Percentiles rank a stretch among this genome's conserved stretches.
Evolutionary conservation across 345 rosid genomes (phyloP).

Genomic region (Jatropha curcas): DNA sequence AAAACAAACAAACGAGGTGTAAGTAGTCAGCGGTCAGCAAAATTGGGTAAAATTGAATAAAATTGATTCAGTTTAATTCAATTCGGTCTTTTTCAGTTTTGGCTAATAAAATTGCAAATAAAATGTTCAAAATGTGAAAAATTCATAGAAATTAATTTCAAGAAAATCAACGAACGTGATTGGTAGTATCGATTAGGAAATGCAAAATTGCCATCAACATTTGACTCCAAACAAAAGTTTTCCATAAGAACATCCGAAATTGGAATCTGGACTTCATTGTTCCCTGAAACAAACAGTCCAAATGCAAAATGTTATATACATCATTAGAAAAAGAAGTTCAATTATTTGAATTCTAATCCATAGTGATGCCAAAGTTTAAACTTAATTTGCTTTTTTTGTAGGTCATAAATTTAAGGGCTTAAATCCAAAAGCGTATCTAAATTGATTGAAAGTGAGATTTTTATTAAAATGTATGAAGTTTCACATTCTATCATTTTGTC

Average conservation of each 20-base stretch:
- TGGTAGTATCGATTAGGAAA: constrained; percentile 33
- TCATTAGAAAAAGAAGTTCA: background rate
- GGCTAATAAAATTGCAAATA: too few species aligned
- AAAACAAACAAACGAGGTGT: background rate
- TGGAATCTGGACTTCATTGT: constrained; percentile 40
- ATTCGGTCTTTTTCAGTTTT: too few species aligned
- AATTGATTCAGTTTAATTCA: too few species aligned
- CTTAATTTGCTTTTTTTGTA: too few species aligned
- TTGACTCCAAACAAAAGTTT: constrained; percentile 33
- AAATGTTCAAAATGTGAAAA: too few species aligned
- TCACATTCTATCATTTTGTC: too few species aligned
- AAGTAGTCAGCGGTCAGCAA: background rate
- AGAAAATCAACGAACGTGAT: constrained; percentile 34
- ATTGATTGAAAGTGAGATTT: too few species aligned
- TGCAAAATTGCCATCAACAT: constrained; percentile 20
- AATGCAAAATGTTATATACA: background rate
- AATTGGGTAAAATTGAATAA: background rate
- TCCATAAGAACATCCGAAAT: constrained; percentile 19
- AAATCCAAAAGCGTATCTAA: too few species aligned
- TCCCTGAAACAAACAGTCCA: constrained; percentile 31
- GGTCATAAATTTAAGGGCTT: too few species aligned
- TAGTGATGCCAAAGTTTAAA: too few species aligned
- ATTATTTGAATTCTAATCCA: background rate
- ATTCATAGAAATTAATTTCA: too few species aligned
- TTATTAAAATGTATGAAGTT: too few species aligned